Percentiles rank a stretch among this genome's conserved stretches.
Evolutionary conservation across 2,329 filamentous ascomycete species (phyloP).

Genomic region (Fusarium sp.): DNA sequence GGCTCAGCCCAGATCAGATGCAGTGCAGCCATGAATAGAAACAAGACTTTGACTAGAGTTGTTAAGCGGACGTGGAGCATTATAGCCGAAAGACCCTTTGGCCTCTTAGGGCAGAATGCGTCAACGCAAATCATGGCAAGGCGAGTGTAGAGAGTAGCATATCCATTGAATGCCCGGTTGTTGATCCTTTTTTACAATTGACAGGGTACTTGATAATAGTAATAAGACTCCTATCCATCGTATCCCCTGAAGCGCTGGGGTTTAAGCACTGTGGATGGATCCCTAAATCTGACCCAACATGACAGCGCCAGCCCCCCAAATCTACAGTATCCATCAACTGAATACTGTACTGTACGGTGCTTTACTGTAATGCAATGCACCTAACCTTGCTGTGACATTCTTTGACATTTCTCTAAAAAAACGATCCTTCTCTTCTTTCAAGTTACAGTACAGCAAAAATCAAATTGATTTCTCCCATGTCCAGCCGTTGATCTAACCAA

Average conservation of each 20-base stretch:
- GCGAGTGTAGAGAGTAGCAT: background rate
- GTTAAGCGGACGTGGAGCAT: conserved; percentile 15
- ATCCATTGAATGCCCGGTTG: no score
- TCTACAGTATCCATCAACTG: background rate
- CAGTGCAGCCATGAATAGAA: conserved; percentile 33
- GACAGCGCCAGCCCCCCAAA: conserved; percentile 24
- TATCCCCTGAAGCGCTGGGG: conserved; percentile 13
- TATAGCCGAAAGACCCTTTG: conserved; percentile 18
- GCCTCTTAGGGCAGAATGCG: conserved; percentile 2
- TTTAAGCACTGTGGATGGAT: conserved; percentile 33
- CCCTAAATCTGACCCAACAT: conserved; percentile 29
- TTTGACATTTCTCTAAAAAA: background rate
- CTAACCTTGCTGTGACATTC: background rate
- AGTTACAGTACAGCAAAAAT: background rate
- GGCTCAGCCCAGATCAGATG: background rate
- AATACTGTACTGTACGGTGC: background rate
- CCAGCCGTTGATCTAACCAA: conserved; percentile 30
- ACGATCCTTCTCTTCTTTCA: background rate
- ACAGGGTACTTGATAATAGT: conserved; percentile 16
- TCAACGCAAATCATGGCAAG: background rate
- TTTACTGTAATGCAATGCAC: background rate
- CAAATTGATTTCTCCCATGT: background rate
- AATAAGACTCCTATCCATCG: conserved; percentile 2
- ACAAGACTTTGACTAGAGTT: conserved; percentile 20
- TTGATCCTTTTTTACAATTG: conserved; percentile 25